Evolutionary conservation across 768 basidiomycete genomes (phyloP).

Genomic region (Suillus weaverae): DNA sequence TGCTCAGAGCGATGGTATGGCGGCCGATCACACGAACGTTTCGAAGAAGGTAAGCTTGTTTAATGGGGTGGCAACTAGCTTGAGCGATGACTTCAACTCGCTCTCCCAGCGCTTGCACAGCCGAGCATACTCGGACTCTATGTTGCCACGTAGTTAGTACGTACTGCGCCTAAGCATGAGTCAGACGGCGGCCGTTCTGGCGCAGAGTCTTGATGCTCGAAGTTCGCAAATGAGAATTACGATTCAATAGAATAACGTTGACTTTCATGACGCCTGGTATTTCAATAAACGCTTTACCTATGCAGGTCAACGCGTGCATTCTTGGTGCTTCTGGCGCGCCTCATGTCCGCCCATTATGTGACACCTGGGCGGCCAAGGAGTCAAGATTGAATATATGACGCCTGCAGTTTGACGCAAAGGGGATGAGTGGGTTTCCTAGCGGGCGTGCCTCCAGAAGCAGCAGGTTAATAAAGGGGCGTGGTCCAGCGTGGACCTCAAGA

Average conservation of each 20-base stretch:
- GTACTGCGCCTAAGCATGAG: neutral
- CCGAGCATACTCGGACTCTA: neutral
- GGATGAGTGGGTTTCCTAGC: conserved; percentile 1
- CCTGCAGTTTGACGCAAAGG: neutral
- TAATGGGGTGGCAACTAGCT: neutral
- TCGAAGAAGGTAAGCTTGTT: neutral
- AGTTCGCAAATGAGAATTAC: neutral
- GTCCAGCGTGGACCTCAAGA: neutral
- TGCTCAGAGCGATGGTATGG: neutral
- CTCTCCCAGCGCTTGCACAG: neutral
- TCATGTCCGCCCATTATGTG: conserved; percentile 19
- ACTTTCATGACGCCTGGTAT: neutral
- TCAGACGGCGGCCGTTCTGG: neutral
- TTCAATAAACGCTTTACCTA: neutral
- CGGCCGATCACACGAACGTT: conserved; percentile 1
- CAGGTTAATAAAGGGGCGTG: conserved; percentile 3
- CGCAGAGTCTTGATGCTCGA: neutral
- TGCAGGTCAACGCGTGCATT: neutral
- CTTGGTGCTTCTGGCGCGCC: conserved; percentile 28
- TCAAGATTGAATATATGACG: neutral
- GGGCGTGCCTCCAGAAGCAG: conserved; percentile 7
- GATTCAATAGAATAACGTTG: neutral
- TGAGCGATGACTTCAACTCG: neutral
- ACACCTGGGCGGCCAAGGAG: conserved; percentile 2
- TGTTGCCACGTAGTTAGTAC: conserved; percentile 1